Base-by-base conservation (phyloP, 805 yeast species). In the Wickerhamomyces bovis region DNA sequence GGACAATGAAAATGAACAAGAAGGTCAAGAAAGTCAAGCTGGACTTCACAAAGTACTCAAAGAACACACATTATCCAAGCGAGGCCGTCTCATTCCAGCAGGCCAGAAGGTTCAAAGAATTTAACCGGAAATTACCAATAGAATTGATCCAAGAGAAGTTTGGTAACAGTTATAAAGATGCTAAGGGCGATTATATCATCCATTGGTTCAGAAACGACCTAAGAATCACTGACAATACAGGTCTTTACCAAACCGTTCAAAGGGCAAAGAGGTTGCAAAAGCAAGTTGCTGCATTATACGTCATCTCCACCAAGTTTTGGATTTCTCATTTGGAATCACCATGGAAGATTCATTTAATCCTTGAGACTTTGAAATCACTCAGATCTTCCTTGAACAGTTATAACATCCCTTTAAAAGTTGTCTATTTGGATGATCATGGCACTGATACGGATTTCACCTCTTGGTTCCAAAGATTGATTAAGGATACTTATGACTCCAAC, bases 121-220 rank as follows among this genome's bases (percentile, higher is more conserved):
- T 41, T 22, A 33, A 43, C 7, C 26, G 47, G 9, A 19, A 36
- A 13, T 20, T 45, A 6, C 59, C 59, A 2, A n/a, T 55, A 13
- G 44, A 44, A 4, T 12, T 36, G 3, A 19, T 55, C 23, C 41
- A 50, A 16, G 12, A 44, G 13, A 18, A 16, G 1, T 44, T 43
- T 39, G 41, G 44, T 10, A 40, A 43, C 22, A 13, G 11, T 5
- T 40, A 45, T 8, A 16, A 41, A 6, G 23, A 23, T 22, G 10
- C 30, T 2, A 42, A 47, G 11, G 49, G 47, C 9, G 48, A 51
- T 25, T 43, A 51, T 18, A 45, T 71, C 13, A 68, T 73, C 18
- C 79, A 75, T 55, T 68, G 78, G 69, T 75, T 77, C 44, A 56
- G 72, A 16, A 64, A 69, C 33, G 83, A 78, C 51, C 58, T 77